A percentile compares a stretch with the other conserved stretches of the same genome.
These are phyloP conservation scores for Metschnikowia gruessii DNA, from an alignment of 805 yeast species.

Conservation along the genomic window DNA sequence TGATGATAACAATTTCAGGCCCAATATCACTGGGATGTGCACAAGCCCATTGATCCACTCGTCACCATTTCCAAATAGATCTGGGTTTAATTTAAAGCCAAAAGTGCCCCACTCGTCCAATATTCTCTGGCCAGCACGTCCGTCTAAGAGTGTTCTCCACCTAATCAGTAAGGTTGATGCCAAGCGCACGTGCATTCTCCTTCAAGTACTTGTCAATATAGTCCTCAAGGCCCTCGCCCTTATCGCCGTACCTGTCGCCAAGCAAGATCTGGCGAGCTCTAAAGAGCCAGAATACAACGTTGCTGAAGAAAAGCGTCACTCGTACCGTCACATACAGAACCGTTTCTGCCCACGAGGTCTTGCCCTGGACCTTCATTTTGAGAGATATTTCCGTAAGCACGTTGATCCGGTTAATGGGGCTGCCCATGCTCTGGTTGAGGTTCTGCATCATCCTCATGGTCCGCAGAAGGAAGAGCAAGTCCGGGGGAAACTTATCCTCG, in stretches of 20 bases:
- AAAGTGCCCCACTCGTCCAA: too few species aligned
- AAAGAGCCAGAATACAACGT: constrained; percentile 31
- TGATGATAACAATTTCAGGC: too few species aligned
- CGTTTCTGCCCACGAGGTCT: constrained; percentile 2
- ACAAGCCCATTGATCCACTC: too few species aligned
- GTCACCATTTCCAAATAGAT: too few species aligned
- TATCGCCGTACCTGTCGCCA: constrained; percentile 33
- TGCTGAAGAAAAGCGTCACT: constrained; percentile 27
- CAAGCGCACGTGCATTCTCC: constrained; percentile 42
- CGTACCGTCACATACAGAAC: constrained; percentile 21
- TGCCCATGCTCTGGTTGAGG: constrained; percentile 59
- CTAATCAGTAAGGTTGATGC: constrained; percentile 31
- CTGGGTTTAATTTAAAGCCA: too few species aligned
- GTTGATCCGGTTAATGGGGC: constrained; percentile 73
- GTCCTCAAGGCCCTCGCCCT: constrained; percentile 43
- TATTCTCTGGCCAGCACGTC: too few species aligned
- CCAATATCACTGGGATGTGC: too few species aligned
- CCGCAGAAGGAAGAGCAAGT: constrained; percentile 61
- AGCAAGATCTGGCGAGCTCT: constrained; percentile 32
- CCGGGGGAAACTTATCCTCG: constrained; percentile 63
- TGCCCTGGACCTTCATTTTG: constrained; percentile 3
- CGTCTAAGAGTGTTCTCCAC: too few species aligned
- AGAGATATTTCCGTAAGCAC: constrained; percentile 58
- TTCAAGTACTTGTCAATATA: constrained; percentile 43
- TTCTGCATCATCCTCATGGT: constrained; percentile 75